These are phyloP conservation scores for Trichoderma citrinoviride DNA, from an alignment of 2,329 filamentous ascomycete species.

Conservation along the genomic window DNA sequence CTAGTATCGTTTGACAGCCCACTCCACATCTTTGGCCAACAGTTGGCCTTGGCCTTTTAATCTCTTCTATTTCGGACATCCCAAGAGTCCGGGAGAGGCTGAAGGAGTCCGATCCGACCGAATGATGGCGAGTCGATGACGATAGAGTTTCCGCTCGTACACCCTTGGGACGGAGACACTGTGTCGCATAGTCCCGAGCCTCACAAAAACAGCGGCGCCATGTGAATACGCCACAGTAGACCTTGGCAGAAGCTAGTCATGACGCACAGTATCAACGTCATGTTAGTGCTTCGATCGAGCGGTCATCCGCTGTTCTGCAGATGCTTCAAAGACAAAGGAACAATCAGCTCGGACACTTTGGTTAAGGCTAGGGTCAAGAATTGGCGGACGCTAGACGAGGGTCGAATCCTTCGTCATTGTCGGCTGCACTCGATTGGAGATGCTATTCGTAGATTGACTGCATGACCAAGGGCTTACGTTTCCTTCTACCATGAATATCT, in stretches of 20 bases:
- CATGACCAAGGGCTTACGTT: not conserved
- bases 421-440: not conserved
- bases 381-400: not conserved
- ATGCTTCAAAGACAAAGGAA: not conserved
- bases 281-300: not conserved
- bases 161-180: slow-evolving; percentile 10
- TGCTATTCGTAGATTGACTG: not conserved
- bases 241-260: not conserved
- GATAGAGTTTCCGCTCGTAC: slow-evolving; percentile 12
- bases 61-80: slow-evolving; percentile 1
- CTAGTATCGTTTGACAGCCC: not conserved
- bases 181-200: not conserved
- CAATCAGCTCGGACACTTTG: not conserved
- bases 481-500: no score
- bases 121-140: slow-evolving; percentile 14
- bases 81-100: slow-evolving; percentile 1
- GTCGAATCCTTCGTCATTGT: not conserved
- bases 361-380: not conserved
- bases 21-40: not conserved
- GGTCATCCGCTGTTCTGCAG: not conserved
- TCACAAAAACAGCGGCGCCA: not conserved
- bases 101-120: slow-evolving; percentile 12
- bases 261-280: not conserved
- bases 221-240: not conserved
- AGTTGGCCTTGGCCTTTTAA: not conserved